Evolutionary conservation across 441 rosid species (phyloP).

Genomic region (Euphorbia celastroides): DNA sequence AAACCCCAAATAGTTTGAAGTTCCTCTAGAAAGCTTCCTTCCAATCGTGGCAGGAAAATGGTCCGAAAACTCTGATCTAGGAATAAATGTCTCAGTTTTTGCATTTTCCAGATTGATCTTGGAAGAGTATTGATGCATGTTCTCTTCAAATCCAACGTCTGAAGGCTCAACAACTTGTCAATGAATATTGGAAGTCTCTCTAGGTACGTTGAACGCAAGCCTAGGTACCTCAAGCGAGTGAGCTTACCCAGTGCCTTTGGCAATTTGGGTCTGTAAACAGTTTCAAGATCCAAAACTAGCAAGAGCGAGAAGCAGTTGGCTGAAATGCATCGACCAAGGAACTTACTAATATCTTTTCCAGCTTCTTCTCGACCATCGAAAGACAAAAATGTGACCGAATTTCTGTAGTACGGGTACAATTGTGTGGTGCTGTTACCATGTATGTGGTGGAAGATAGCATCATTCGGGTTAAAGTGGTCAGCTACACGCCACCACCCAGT

Average conservation of each 20-base stretch:
- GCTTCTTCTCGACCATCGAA: constrained; percentile 7
- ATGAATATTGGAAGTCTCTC: not conserved
- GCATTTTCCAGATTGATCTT: constrained; percentile 4
- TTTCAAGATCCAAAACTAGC: constrained; percentile 10
- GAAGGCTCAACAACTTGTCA: constrained; percentile 1
- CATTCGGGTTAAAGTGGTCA: not conserved
- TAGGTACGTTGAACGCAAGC: constrained; percentile 9
- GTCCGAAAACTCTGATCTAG: not conserved
- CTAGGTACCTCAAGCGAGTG: constrained; percentile 3
- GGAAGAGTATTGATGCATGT: not conserved
- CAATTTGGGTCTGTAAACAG: constrained; percentile 6
- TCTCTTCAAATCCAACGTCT: constrained; percentile 1
- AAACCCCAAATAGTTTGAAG: constrained; percentile 1
- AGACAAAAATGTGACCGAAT: not conserved
- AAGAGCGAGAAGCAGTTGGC: not conserved
- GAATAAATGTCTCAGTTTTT: not conserved
- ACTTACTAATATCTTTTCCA: constrained; percentile 8
- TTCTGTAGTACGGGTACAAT: not conserved
- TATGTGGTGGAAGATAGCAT: not conserved
- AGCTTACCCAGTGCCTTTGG: not conserved
- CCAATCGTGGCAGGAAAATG: not conserved
- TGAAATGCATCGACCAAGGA: constrained; percentile 6
- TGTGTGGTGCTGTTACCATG: not conserved
- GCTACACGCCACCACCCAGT: not conserved
- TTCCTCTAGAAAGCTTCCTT: not conserved